Evolutionary conservation across 768 basidiomycete species (phyloP).

Genomic region (Termitomyces sp.): DNA sequence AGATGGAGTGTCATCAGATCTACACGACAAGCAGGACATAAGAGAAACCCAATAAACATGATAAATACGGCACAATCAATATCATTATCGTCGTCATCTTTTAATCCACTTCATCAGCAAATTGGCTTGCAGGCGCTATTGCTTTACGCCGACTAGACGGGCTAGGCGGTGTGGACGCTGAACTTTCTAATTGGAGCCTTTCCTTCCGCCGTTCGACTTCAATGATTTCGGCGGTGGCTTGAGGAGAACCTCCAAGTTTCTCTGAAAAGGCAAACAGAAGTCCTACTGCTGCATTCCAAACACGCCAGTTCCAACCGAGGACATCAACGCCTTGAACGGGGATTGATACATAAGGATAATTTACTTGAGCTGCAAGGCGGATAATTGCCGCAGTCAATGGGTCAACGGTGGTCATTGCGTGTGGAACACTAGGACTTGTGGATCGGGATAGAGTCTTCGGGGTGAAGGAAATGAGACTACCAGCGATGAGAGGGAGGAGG

Average conservation of each 20-base stretch:
- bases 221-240: slow-evolving; percentile 24
- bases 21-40: slow-evolving; percentile 5
- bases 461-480: slow-evolving; percentile 58
- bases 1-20: slow-evolving; percentile 10
- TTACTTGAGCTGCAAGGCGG: slow-evolving; percentile 53
- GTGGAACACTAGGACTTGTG: slow-evolving; percentile 8
- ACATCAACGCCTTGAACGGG: slow-evolving; percentile 41
- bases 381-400: slow-evolving; percentile 60
- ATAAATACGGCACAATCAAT: slow-evolving; percentile 1
- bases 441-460: slow-evolving; percentile 22
- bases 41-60: slow-evolving; percentile 12
- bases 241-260: slow-evolving; percentile 46
- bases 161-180: neutral
- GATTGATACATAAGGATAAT: slow-evolving; percentile 43
- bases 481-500: slow-evolving; percentile 50
- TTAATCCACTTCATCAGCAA: slow-evolving; percentile 14
- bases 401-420: slow-evolving; percentile 37
- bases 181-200: slow-evolving; percentile 6
- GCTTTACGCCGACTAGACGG: slow-evolving; percentile 12
- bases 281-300: slow-evolving; percentile 47
- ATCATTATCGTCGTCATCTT: neutral
- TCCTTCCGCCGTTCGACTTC: slow-evolving; percentile 19
- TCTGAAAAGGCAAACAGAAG: slow-evolving; percentile 68
- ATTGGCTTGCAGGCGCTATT: slow-evolving; percentile 13
- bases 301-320: slow-evolving; percentile 48